Evolutionary conservation across 1,139 yeast species (phyloP).

Genomic region (Candida sp.): DNA sequence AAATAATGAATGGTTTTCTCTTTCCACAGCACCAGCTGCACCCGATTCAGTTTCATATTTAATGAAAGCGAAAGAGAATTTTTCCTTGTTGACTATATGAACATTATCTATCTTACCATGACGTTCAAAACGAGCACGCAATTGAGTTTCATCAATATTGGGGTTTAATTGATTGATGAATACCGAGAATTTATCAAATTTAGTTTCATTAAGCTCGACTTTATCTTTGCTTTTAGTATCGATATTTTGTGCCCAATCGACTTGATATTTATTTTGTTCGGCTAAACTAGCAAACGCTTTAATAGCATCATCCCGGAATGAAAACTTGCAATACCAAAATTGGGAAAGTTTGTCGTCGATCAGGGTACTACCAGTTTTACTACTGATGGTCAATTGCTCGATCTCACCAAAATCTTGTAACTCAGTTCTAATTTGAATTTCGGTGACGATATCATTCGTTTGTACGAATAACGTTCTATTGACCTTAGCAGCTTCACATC

Average conservation of each 20-base stretch:
- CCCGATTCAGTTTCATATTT: conserved; percentile 61
- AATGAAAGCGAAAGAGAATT: conserved; percentile 70
- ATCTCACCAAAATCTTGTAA: conserved; percentile 65
- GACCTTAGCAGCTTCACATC: conserved; percentile 91
- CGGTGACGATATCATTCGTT: conserved; percentile 19
- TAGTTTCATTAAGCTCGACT: conserved; percentile 8
- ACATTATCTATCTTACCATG: conserved; percentile 65
- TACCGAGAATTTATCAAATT: conserved; percentile 66
- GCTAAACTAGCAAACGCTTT: conserved; percentile 75
- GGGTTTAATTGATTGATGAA: conserved; percentile 73
- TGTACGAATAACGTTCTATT: conserved; percentile 74
- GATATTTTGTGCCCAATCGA: conserved; percentile 86
- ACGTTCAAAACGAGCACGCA: conserved; percentile 54
- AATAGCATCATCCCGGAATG: conserved; percentile 87
- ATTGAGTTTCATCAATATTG: conserved; percentile 48
- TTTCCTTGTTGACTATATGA: conserved; percentile 47
- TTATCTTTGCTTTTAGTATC: conserved; percentile 23
- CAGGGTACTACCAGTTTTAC: conserved; percentile 16
- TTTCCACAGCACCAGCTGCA: conserved; percentile 79
- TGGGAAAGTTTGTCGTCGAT: conserved; percentile 16
- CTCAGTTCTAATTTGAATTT: conserved; percentile 29
- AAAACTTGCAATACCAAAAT: conserved; percentile 81
- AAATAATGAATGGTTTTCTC: conserved; percentile 77
- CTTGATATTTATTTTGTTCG: conserved; percentile 49
- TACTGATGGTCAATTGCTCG: conserved; percentile 61